Conservation (phyloP, 2,329 filamentous ascomycete genomes). For the Colletotrichum euphorbiae region DNA sequence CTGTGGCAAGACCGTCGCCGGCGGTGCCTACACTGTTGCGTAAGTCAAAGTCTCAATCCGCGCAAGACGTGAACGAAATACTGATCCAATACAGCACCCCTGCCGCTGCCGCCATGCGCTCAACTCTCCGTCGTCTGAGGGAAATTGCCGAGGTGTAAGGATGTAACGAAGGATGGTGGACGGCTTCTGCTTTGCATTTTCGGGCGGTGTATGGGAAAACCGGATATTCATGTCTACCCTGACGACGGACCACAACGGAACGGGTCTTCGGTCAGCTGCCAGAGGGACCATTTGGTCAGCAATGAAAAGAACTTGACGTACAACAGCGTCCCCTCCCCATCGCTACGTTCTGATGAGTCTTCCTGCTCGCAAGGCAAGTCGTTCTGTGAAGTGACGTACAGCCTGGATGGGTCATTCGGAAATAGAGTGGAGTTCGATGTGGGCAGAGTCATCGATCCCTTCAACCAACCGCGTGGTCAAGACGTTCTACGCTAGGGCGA, state of each 20-base stretch:
- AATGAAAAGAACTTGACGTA: conserved; percentile 51
- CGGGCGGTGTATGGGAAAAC: conserved; percentile 59
- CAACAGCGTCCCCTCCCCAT: conserved; percentile 38
- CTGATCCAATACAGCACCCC: conserved; percentile 75
- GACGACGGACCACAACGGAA: conserved; percentile 50
- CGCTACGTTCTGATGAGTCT: conserved; percentile 24
- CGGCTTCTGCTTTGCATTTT: conserved; percentile 58
- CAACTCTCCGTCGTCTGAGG: conserved; percentile 95
- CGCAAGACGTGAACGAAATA: neutral
- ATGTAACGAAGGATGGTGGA: conserved; percentile 45
- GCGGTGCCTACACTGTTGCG: conserved; percentile 96
- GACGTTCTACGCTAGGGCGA: conserved; percentile 9
- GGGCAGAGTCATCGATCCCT: conserved; percentile 10
- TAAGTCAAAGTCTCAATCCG: conserved; percentile 67
- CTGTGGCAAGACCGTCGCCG: conserved; percentile 91
- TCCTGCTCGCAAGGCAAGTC: conserved; percentile 8
- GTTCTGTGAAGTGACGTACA: conserved; percentile 23
- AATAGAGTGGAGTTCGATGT: conserved; percentile 7
- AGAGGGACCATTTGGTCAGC: conserved; percentile 57
- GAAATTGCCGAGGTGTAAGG: conserved; percentile 95
- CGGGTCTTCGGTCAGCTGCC: conserved; percentile 51
- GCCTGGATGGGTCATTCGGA: conserved; percentile 9
- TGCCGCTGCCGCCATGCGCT: conserved; percentile 92
- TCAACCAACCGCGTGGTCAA: conserved; percentile 1
- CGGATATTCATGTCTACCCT: conserved; percentile 57